Evolutionary conservation across 805 yeast species (phyloP).

Genomic region (Saccharomycopsis fibuligera): DNA sequence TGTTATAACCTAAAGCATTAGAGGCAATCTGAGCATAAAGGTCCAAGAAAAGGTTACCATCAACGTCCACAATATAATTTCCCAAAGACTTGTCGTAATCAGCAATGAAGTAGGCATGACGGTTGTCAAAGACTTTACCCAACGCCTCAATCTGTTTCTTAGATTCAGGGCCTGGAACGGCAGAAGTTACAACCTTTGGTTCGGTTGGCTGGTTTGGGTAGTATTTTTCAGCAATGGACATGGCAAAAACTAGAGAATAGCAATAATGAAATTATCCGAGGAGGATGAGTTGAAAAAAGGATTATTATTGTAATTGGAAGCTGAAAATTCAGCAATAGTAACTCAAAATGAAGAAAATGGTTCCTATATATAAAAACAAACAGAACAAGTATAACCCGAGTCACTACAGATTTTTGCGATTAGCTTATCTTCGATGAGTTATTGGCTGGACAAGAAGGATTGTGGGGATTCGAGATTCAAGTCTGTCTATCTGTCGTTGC

Average conservation of each 20-base stretch:
- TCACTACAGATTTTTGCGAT: too few relatives aligned
- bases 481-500: too few relatives aligned
- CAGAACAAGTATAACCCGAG: too few relatives aligned
- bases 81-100: slow-evolving; percentile 60
- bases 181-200: slow-evolving; percentile 37
- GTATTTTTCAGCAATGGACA: slow-evolving; percentile 28
- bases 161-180: slow-evolving; percentile 44
- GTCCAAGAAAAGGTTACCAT: slow-evolving; percentile 56
- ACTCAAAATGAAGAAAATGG: background rate
- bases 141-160: slow-evolving; percentile 34
- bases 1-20: slow-evolving; percentile 65
- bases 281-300: background rate
- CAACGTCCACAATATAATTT: slow-evolving; percentile 61
- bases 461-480: too few relatives aligned
- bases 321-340: background rate
- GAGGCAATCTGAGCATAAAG: slow-evolving; percentile 70
- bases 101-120: slow-evolving; percentile 57
- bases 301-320: background rate
- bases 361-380: background rate
- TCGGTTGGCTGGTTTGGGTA: slow-evolving; percentile 44
- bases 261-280: too few relatives aligned
- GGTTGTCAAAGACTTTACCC: slow-evolving; percentile 47
- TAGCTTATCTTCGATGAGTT: too few relatives aligned
- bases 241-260: too few relatives aligned
- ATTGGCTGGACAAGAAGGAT: too few relatives aligned